Evolutionary conservation across 2,329 filamentous ascomycete species (phyloP), one percentile per base, ranked within the genome.

Genomic region (Fusarium musae): DNA sequence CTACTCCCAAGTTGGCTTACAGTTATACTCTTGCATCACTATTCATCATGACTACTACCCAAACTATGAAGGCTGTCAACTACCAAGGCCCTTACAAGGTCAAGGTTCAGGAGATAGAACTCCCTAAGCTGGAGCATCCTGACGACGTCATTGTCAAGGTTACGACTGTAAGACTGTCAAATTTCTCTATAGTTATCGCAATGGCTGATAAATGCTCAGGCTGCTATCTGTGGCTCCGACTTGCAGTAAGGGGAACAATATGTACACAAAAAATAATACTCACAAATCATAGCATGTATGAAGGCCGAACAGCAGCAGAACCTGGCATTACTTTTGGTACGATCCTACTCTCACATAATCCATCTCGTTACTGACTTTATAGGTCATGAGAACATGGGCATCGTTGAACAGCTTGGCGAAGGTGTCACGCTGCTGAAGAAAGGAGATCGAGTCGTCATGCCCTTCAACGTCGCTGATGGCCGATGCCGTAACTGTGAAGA

Each of bases 91-190:
- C 89, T 1, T 89, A 87, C 81, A 87, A 88, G 79, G 89, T 92
- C 68, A 86, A 87, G n/a, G 87, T 92, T 56, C 86, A 90, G 75
- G 87, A 92, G 30, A 85, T 90, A 12, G 85, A 87, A 32, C 78
- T 85, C 50, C 90, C 90, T 2, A 87, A 85, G 76, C 83, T 93
- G 28, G 82, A 91, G 77, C 90, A 91, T 80, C 89, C 90, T 5
- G 89, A 92, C 80, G 90, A 92, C 82, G 85, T 87, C 39, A 89
- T 91, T 66, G 87, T 92, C 79, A 91, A 90, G 75, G 88, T 92
- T 40, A 91, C 90, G 2, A 92, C 89, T 11, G 87, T 89, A 57
- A 83, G 87, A 59, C 58, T 39, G 28, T 26, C 7, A 52, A 16
- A 37, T 21, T 8, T 28, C 37, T 21, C 21, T 28, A 3, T 4